A percentile compares a stretch with the other conserved stretches of the same genome.
These are phyloP conservation scores for Somion occarium DNA, from an alignment of 1,284 basidiomycete species.

Conservation along the genomic window DNA sequence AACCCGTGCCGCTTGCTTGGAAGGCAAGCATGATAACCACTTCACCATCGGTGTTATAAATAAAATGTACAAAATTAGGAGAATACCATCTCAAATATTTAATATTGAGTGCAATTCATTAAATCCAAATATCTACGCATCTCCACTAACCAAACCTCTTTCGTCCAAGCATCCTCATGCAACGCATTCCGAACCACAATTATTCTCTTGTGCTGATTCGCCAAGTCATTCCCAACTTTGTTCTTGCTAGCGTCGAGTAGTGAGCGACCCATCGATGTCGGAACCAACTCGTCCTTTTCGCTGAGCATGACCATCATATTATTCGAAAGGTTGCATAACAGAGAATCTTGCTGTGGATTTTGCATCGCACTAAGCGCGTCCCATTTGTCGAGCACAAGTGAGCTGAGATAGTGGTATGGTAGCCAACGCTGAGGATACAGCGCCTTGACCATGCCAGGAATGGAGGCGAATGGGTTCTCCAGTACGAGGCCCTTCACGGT, in stretches of 20 bases:
- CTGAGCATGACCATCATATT: slow-evolving; percentile 34
- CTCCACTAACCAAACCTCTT: slow-evolving; percentile 31
- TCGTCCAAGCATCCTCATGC: slow-evolving; percentile 40
- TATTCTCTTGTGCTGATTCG: slow-evolving; percentile 1
- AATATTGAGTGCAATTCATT: too few species aligned
- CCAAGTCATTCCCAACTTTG: neutral
- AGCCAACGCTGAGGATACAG: slow-evolving; percentile 46
- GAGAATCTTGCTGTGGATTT: slow-evolving; percentile 8
- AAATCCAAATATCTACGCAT: slow-evolving; percentile 25
- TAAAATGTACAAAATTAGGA: too few species aligned
- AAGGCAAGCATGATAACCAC: slow-evolving; percentile 85
- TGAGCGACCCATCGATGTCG: slow-evolving; percentile 33
- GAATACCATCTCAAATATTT: too few species aligned
- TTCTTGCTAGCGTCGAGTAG: slow-evolving; percentile 20
- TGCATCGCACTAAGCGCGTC: slow-evolving; percentile 33
- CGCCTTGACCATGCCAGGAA: slow-evolving; percentile 44
- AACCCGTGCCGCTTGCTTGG: slow-evolving; percentile 83
- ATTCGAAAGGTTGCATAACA: slow-evolving; percentile 19
- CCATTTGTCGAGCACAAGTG: slow-evolving; percentile 42
- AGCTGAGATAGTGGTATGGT: slow-evolving; percentile 43
- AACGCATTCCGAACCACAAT: slow-evolving; percentile 33
- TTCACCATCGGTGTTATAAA: slow-evolving; percentile 77
- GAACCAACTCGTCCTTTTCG: slow-evolving; percentile 45
- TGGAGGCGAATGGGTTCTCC: slow-evolving; percentile 47
- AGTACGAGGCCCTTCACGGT: slow-evolving; percentile 36